Evolutionary conservation across 805 yeast genomes (phyloP), one percentile per base, ranked within the genome.

Genomic region (Ogataea sp.): DNA sequence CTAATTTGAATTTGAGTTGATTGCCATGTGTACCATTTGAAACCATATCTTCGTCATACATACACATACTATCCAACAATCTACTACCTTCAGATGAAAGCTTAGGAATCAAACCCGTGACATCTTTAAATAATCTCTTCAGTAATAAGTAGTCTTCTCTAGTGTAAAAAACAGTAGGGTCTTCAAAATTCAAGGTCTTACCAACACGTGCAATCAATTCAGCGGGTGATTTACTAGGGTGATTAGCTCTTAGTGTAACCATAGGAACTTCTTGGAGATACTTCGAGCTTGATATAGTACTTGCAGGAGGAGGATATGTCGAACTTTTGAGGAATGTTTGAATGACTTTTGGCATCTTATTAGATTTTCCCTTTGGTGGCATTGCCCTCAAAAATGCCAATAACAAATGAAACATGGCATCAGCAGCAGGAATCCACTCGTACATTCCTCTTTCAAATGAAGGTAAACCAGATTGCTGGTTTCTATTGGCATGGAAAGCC

Each of bases 371-470:
- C 15, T 52, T 39, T 16, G 76, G 80, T 1, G 85, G 70, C 78
- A 84, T 81, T 16, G 94, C 78, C 45, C 89, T 71, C 42, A 88
- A 61, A 50, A 86, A 88, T 2, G 95, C 73, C 26, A 86, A 60
- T 20, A 86, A 65, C 25, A 88, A 59, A 58, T 88, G 97, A 52
- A 84, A 83, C 62, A 86, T 73, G 0, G 96, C 96, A 54, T 84
- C 86, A 5, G 93, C 79, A 2, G 88, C 85, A 2, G 83, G 78
- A 32, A 80, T 65, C 95, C 95, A 87, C 34, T 74, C 72, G 34
- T 75, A 73, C 40, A 86, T 57, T 3, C 95, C 96, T 44, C 82
- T 80, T 28, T 72, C 71, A 55, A 83, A 84, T 20, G 61, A 52
- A 6, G 64, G 63, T 18, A 44, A 31, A 1, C 71, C 68, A 37